Evolutionary conservation across 768 basidiomycete species (phyloP).

Genomic region (Trametes elegans): DNA sequence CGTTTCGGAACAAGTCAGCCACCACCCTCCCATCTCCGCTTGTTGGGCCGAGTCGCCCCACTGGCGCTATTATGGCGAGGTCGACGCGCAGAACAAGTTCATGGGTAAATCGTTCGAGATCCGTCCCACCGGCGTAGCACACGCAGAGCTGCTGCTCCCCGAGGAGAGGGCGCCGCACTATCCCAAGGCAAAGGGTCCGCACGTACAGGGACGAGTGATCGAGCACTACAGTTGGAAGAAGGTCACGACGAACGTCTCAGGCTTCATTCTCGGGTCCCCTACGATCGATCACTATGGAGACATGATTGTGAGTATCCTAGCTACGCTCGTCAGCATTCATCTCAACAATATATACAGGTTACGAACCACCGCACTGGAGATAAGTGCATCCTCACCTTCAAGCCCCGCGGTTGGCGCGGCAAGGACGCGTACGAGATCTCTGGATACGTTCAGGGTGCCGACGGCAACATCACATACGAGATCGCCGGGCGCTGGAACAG

Average conservation of each 20-base stretch:
- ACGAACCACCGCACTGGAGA: conserved; percentile 92
- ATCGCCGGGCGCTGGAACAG: conserved; percentile 96
- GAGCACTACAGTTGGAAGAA: conserved; percentile 98
- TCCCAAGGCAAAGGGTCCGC: conserved; percentile 50
- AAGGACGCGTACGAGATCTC: conserved; percentile 92
- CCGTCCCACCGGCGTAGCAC: conserved; percentile 90
- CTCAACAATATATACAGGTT: conserved; percentile 40
- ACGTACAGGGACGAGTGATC: conserved; percentile 52
- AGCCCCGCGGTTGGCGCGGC: conserved; percentile 93
- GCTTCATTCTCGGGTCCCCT: conserved; percentile 83
- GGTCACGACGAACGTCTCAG: conserved; percentile 86
- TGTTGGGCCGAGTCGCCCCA: conserved; percentile 89
- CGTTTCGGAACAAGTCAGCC: conserved; percentile 94
- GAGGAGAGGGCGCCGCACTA: conserved; percentile 60
- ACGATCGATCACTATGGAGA: conserved; percentile 75
- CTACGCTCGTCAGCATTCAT: background rate
- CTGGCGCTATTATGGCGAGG: conserved; percentile 94
- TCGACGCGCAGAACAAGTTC: conserved; percentile 96
- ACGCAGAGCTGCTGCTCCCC: conserved; percentile 79
- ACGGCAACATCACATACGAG: conserved; percentile 71
- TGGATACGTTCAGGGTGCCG: conserved; percentile 70
- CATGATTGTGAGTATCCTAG: conserved; percentile 67
- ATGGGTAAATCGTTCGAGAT: conserved; percentile 98
- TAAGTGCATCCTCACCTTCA: conserved; percentile 87
- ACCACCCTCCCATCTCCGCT: conserved; percentile 95